Evolutionary conservation across 768 basidiomycete species (phyloP).

Genomic region (Mycena chlorophos): DNA sequence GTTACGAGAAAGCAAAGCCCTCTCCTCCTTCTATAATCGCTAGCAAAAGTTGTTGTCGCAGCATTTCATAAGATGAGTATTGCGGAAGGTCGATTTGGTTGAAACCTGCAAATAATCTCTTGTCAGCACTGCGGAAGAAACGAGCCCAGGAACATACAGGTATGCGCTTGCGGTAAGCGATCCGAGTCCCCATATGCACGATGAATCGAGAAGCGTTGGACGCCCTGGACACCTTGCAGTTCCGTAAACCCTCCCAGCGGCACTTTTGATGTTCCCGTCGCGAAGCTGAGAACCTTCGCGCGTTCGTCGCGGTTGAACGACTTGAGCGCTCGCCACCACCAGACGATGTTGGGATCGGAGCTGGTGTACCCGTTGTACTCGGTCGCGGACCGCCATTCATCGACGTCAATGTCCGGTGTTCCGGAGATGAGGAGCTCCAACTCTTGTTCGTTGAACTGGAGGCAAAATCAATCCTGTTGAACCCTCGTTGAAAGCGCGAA

Average conservation of each 20-base stretch:
- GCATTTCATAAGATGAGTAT: slow-evolving; percentile 95
- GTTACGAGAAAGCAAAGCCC: slow-evolving; percentile 66
- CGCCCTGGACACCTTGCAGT: slow-evolving; percentile 92
- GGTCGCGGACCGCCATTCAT: slow-evolving; percentile 93
- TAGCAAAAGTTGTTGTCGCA: slow-evolving; percentile 84
- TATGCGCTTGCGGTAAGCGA: slow-evolving; percentile 86
- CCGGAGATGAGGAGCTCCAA: slow-evolving; percentile 93
- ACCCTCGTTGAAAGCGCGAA: slow-evolving; percentile 11
- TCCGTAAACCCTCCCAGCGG: slow-evolving; percentile 94
- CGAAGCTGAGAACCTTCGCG: slow-evolving; percentile 96
- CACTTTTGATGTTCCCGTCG: slow-evolving; percentile 89
- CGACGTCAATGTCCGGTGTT: slow-evolving; percentile 97
- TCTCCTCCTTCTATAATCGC: slow-evolving; percentile 96
- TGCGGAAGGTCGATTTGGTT: slow-evolving; percentile 94
- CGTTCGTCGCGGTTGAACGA: slow-evolving; percentile 96
- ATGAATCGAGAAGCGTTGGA: slow-evolving; percentile 94
- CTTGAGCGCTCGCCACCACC: slow-evolving; percentile 99
- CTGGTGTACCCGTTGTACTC: slow-evolving; percentile 87
- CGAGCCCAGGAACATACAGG: slow-evolving; percentile 54
- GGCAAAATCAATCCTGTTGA: slow-evolving; percentile 11
- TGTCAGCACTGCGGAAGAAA: slow-evolving; percentile 17
- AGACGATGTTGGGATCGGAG: slow-evolving; percentile 93
- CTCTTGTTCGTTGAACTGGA: slow-evolving; percentile 90
- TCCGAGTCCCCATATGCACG: slow-evolving; percentile 86
- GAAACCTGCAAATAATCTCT: slow-evolving; percentile 59